Conservation (phyloP, 1,284 basidiomycete genomes). For the Puccinia coronata region DNA sequence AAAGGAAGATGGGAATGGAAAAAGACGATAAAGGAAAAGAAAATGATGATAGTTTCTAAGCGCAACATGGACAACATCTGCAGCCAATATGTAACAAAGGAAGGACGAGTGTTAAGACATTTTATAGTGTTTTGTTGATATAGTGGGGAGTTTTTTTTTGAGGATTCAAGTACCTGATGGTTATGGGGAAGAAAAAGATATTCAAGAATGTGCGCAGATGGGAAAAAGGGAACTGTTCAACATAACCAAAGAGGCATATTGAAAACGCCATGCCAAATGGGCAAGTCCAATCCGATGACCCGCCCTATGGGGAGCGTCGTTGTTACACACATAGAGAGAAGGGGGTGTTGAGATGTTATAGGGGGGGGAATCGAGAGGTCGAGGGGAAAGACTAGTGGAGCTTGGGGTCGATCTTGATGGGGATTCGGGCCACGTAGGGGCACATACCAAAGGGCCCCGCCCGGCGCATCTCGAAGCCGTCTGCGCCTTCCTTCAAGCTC, state of each 20-base stretch:
- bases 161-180: not conserved
- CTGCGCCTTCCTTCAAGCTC: constrained; percentile 46
- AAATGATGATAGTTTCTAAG: not conserved
- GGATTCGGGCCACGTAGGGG: constrained; percentile 36
- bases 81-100: not conserved
- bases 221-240: not conserved
- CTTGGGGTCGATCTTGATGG: constrained; percentile 39
- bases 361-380: not conserved
- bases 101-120: not conserved
- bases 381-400: not conserved
- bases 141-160: too few relatives aligned
- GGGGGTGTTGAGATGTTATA: not conserved
- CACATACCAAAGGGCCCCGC: constrained; percentile 19
- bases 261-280: not conserved
- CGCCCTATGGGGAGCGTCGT: too few relatives aligned
- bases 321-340: too few relatives aligned
- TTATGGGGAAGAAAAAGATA: not conserved
- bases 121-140: too few relatives aligned
- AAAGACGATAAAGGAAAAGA: not conserved
- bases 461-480: constrained; percentile 23
- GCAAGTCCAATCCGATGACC: too few relatives aligned
- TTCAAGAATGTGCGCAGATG: not conserved
- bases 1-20: not conserved
- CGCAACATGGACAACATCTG: not conserved
- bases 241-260: not conserved